These are phyloP conservation scores for Pleurozium schreberi DNA, from an alignment of 225 moss, liverwort and hornwort genomes.

Conservation along the genomic window DNA sequence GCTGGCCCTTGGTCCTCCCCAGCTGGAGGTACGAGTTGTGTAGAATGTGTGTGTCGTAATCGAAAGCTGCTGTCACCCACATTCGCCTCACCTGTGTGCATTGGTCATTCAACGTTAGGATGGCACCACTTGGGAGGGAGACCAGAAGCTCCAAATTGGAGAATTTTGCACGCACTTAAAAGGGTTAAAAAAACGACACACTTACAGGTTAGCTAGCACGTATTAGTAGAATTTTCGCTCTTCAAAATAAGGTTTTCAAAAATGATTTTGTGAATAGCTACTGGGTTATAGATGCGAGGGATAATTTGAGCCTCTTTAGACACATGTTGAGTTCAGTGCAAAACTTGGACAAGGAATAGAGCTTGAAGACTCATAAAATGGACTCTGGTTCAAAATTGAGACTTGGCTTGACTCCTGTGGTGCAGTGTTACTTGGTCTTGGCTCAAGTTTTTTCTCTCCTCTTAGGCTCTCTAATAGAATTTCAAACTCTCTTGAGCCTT, in stretches of 20 bases:
- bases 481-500: neutral
- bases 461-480: neutral
- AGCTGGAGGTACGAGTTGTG: too few relatives aligned
- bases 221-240: neutral
- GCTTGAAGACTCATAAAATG: neutral
- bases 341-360: neutral
- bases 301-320: neutral
- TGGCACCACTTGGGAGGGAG: neutral
- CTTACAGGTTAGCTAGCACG: neutral
- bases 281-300: neutral
- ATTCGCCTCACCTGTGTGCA: slow-evolving; percentile 84
- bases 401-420: neutral
- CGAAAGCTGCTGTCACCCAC: slow-evolving; percentile 87
- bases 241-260: neutral
- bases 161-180: neutral
- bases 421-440: neutral
- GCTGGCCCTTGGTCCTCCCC: too few relatives aligned
- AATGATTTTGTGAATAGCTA: too few relatives aligned
- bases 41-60: slow-evolving; percentile 79
- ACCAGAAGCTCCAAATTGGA: neutral
- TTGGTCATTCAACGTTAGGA: neutral
- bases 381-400: neutral
- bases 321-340: neutral
- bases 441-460: neutral
- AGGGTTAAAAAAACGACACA: neutral